Conservation (phyloP, 225 moss, liverwort and hornwort genomes). For the Polytrichum formosum region DNA sequence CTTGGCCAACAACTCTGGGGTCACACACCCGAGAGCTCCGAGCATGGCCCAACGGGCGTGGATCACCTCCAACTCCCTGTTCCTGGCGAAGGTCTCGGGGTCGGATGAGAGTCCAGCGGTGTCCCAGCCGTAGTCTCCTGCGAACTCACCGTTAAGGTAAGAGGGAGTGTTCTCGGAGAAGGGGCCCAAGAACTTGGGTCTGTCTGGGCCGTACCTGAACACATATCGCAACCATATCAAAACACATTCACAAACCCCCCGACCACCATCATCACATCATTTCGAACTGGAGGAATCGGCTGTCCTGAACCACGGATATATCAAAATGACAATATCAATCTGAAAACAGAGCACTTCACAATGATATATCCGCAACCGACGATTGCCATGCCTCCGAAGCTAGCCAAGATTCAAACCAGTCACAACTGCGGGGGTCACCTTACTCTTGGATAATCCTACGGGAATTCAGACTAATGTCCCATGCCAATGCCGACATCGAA, state of each 20-base stretch:
- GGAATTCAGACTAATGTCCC: too few species aligned
- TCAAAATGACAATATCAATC: neutral
- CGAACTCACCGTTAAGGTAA: slow-evolving; percentile 36
- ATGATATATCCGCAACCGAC: neutral
- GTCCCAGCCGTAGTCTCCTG: slow-evolving; percentile 55
- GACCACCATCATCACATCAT: too few species aligned
- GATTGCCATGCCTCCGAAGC: neutral
- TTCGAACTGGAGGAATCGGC: neutral
- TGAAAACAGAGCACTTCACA: too few species aligned
- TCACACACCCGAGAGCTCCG: slow-evolving; percentile 34
- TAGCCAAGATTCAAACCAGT: too few species aligned
- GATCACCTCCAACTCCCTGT: slow-evolving; percentile 49
- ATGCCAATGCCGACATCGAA: too few species aligned
- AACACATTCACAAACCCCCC: too few species aligned
- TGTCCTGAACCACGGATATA: neutral
- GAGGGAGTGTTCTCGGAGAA: slow-evolving; percentile 39
- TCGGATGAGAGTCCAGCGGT: slow-evolving; percentile 50
- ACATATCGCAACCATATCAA: too few species aligned
- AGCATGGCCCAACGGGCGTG: slow-evolving; percentile 61
- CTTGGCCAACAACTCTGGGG: too few species aligned
- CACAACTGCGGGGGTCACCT: too few species aligned
- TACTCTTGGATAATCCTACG: too few species aligned
- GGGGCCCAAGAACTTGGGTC: slow-evolving; percentile 48
- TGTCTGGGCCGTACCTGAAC: slow-evolving; percentile 48
- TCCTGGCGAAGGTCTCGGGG: slow-evolving; percentile 48